Evolutionary conservation across 2,329 filamentous ascomycete species (phyloP).

Genomic region (Nemania sp.): DNA sequence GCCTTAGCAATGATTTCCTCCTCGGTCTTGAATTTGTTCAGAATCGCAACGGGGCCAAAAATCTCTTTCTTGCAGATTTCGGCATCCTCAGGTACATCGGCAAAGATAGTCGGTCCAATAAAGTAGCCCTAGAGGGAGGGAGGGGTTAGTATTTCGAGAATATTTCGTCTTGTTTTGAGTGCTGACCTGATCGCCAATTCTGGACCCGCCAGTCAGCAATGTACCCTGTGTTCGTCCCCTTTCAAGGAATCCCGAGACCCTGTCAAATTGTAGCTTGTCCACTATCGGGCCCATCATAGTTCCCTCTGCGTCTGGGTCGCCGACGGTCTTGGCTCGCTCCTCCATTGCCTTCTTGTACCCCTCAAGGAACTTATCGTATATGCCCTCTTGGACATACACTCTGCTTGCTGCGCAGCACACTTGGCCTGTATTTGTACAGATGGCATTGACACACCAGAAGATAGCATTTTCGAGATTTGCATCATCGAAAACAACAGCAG

Average conservation of each 20-base stretch:
- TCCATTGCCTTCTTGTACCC: constrained; percentile 39
- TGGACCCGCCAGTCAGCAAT: constrained; percentile 53
- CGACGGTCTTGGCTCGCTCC: constrained; percentile 30
- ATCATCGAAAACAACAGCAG: constrained; percentile 39
- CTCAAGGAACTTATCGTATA: constrained; percentile 38
- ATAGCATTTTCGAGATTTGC: constrained; percentile 40
- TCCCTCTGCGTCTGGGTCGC: constrained; percentile 29
- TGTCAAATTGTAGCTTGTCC: constrained; percentile 61
- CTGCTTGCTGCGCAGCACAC: constrained; percentile 35
- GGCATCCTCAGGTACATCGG: constrained; percentile 55
- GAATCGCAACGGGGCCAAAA: constrained; percentile 68
- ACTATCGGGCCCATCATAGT: constrained; percentile 62
- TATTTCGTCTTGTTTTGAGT: constrained; percentile 46
- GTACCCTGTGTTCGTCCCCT: constrained; percentile 55
- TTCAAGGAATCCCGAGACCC: constrained; percentile 59
- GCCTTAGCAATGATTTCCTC: constrained; percentile 66
- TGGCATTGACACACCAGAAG: constrained; percentile 37
- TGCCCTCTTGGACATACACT: constrained; percentile 40
- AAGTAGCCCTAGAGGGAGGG: constrained; percentile 53
- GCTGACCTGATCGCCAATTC: constrained; percentile 47
- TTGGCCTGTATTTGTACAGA: constrained; percentile 37
- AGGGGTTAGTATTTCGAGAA: constrained; percentile 8
- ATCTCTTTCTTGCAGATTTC: constrained; percentile 66
- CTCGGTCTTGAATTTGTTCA: constrained; percentile 67
- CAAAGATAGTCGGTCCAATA: constrained; percentile 61